Evolutionary conservation across 108 stramenopile genomes (phyloP), one percentile per base, ranked within the genome.

Genomic region (Ochromonas danica): DNA sequence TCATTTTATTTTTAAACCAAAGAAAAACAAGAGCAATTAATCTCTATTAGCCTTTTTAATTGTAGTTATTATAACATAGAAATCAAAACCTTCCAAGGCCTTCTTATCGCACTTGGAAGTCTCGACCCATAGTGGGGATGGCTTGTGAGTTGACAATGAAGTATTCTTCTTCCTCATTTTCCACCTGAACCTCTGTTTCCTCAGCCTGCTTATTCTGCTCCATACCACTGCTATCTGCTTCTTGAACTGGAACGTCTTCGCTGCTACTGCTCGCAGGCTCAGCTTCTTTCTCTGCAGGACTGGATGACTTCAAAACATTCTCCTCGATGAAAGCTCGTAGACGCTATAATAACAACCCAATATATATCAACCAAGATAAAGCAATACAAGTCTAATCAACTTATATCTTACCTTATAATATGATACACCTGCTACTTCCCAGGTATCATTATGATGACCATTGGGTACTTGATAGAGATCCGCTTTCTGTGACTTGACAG

Each of bases 401-500:
- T 57, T 17, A 57, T 17, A 57, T 22, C 3, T 67, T 67, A 67
- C 63, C 72, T 75, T 38, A 60, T 84, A 81, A 72, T 84, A 85
- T 1, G 40, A 41, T 25, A 28, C 51, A 0, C 95, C 95, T 14
- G 95, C 95, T 43, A 88, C 86, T 67, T 89, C 62, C 93, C 92
- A 95, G 27, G 94, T 94, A 80, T 98, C 95, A 71, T 98, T 98
- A 85, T 98, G 97, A 6, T 90, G 93, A 0, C 97, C 97, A 38
- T 87, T 82, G 39, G 87, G 61, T 2, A 98, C 89, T 0, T 87
- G 67, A 71, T 92, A 39, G 6, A 85, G 42, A 10, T 38, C 78
- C 81, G 57, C 2, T 79, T 10, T 1, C 79, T 31, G 1, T 79
- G 71, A 27, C 61, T 81, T 65, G 79, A 80, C 0, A 82, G 84